Evolutionary conservation across 2,329 filamentous ascomycete species (phyloP).

Genomic region (Alternaria sp.): DNA sequence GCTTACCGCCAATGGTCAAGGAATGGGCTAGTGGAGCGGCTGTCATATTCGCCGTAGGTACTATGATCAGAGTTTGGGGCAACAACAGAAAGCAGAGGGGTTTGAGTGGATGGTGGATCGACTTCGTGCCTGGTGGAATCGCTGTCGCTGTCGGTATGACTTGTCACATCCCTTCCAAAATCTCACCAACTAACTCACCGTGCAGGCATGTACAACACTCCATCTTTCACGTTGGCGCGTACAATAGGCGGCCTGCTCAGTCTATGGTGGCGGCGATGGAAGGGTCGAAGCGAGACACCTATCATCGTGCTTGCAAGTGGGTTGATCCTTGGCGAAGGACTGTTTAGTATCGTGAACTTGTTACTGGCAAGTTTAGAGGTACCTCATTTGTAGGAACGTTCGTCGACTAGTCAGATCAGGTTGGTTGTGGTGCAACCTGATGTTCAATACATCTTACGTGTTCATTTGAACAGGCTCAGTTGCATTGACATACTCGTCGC

Average conservation of each 20-base stretch:
- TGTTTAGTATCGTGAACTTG: slow-evolving; percentile 90
- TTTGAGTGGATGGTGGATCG: slow-evolving; percentile 66
- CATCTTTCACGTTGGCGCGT: slow-evolving; percentile 90
- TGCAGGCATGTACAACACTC: slow-evolving; percentile 93
- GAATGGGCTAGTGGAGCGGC: slow-evolving; percentile 82
- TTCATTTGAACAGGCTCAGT: no score
- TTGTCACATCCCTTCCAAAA: background rate
- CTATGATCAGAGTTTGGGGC: slow-evolving; percentile 67
- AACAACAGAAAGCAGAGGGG: slow-evolving; percentile 43
- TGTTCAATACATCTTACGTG: no score
- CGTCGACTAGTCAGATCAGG: background rate
- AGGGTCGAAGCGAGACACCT: slow-evolving; percentile 68
- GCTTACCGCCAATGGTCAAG: slow-evolving; percentile 82
- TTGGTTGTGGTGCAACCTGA: no score
- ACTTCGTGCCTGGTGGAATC: slow-evolving; percentile 87
- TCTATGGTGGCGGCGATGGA: slow-evolving; percentile 18
- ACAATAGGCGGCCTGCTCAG: slow-evolving; percentile 72
- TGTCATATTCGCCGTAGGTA: slow-evolving; percentile 74
- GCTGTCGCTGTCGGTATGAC: slow-evolving; percentile 86
- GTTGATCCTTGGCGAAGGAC: slow-evolving; percentile 73
- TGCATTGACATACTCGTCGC: no score
- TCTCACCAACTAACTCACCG: slow-evolving; percentile 2
- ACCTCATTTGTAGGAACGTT: slow-evolving; percentile 53
- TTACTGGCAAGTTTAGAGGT: slow-evolving; percentile 78
- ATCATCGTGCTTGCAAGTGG: slow-evolving; percentile 91